A percentile compares a stretch with the other conserved stretches of the same genome.
Evolutionary conservation across 148 eudicot species (phyloP).

Genomic region (Fallopia convolvulus): DNA sequence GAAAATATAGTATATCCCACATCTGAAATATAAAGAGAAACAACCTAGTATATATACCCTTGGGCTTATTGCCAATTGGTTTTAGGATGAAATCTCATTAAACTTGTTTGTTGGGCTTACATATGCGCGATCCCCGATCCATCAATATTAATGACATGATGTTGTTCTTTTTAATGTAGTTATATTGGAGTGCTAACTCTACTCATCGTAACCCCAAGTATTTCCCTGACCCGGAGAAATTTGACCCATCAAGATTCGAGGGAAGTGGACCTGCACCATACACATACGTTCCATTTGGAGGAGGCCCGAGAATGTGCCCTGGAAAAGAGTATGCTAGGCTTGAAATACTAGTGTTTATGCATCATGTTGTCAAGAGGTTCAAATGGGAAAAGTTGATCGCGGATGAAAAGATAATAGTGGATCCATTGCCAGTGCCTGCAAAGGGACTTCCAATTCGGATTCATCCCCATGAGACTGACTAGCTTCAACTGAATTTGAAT

Average conservation of each 20-base stretch:
- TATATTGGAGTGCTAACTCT: conserved; percentile 20
- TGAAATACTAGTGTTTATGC: conserved; percentile 2
- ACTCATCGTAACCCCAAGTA: conserved; percentile 16
- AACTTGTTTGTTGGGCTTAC: too few relatives aligned
- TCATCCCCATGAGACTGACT: neutral
- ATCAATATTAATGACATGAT: neutral
- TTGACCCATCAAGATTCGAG: conserved; percentile 13
- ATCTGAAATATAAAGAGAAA: too few relatives aligned
- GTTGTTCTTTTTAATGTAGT: neutral
- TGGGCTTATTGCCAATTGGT: too few relatives aligned
- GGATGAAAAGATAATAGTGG: neutral
- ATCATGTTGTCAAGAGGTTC: conserved; percentile 10
- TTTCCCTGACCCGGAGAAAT: conserved; percentile 22
- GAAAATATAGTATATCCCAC: too few relatives aligned
- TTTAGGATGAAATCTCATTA: too few relatives aligned
- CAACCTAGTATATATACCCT: too few relatives aligned
- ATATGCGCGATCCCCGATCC: too few relatives aligned
- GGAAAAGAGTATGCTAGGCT: neutral
- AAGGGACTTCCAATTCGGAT: conserved; percentile 13
- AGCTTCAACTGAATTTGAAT: neutral
- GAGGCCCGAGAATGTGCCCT: conserved; percentile 5
- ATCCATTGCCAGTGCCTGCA: conserved; percentile 7
- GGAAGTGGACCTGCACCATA: neutral
- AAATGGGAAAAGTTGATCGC: conserved; percentile 10
- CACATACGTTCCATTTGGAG: conserved; percentile 12